phyloP scores from a whole-genome alignment of 2,329 filamentous ascomycete species.

The Didymella lethalis region DNA sequence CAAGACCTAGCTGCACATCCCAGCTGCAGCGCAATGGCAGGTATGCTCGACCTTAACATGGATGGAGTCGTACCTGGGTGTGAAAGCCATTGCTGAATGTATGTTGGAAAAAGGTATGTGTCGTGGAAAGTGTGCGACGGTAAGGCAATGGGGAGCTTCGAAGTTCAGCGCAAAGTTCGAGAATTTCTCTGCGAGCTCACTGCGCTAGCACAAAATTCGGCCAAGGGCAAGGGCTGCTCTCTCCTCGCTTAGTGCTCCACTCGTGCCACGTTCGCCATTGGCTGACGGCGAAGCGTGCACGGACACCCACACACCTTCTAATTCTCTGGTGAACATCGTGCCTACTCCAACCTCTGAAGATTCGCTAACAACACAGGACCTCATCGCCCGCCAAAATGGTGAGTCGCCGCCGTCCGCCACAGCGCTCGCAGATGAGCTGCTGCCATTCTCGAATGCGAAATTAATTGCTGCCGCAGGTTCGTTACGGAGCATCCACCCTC shows the following conservation, averaged over 20 bases:
- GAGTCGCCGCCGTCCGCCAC: conserved; percentile 28
- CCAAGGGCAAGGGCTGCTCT: conserved; percentile 13
- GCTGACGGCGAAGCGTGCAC: not conserved
- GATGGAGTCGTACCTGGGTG: conserved; percentile 37
- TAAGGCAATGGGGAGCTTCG: conserved; percentile 9
- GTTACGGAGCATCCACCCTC: conserved; percentile 50
- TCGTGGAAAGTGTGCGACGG: conserved; percentile 5
- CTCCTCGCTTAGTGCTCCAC: conserved; percentile 17
- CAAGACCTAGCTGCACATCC: conserved; percentile 17
- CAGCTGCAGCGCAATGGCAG: conserved; percentile 25
- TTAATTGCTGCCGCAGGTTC: conserved; percentile 47
- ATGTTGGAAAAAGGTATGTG: conserved; percentile 2
- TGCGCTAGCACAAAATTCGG: conserved; percentile 15
- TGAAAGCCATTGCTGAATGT: conserved; percentile 39
- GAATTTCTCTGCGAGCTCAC: conserved; percentile 26
- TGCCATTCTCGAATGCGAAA: conserved; percentile 25
- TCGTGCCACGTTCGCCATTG: conserved; percentile 38
- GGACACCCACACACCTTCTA: conserved; percentile 1
- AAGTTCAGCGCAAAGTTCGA: conserved; percentile 18
- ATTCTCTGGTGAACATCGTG: conserved; percentile 27
- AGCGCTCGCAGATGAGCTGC: conserved; percentile 3
- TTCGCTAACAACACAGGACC: conserved; percentile 37
- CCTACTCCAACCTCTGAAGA: conserved; percentile 35
- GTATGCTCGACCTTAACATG: conserved; percentile 25
- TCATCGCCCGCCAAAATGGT: conserved; percentile 55